A percentile compares a stretch with the other conserved stretches of the same genome.
Conservation (phyloP, 192 early-diverging fungal species). For the Diversispora eburnea region DNA sequence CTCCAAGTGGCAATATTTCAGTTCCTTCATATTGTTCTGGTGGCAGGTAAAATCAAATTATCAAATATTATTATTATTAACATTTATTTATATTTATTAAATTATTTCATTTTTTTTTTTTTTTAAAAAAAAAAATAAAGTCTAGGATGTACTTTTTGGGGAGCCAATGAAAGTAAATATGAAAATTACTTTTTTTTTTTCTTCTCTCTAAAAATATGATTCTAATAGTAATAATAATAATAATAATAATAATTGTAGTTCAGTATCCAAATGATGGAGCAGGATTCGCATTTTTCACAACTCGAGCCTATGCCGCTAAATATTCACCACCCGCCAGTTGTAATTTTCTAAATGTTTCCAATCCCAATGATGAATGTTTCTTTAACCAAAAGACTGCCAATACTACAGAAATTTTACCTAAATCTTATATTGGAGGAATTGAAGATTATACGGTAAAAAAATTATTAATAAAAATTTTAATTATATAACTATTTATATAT, state of each 20-base stretch:
- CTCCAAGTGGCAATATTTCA: not conserved
- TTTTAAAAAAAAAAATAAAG: not conserved
- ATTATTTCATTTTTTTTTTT: too few species aligned
- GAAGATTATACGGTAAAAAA: slow-evolving; percentile 34
- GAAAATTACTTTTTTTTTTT: not conserved
- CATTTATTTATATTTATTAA: too few species aligned
- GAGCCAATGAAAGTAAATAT: slow-evolving; percentile 25
- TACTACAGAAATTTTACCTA: slow-evolving; percentile 10
- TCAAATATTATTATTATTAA: too few species aligned
- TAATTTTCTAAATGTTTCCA: slow-evolving; percentile 26
- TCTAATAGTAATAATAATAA: not conserved
- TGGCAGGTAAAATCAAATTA: not conserved
- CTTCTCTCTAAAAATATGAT: not conserved
- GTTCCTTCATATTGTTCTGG: slow-evolving; percentile 9
- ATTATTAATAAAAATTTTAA: not conserved
- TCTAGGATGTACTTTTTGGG: slow-evolving; percentile 16
- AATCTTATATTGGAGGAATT: slow-evolving; percentile 39
- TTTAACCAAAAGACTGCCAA: slow-evolving; percentile 29
- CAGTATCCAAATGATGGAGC: slow-evolving; percentile 26
- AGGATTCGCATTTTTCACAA: slow-evolving; percentile 37
- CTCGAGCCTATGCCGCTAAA: slow-evolving; percentile 30
- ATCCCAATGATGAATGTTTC: slow-evolving; percentile 1
- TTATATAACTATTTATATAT: not conserved
- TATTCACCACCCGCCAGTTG: slow-evolving; percentile 31
- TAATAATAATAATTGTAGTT: not conserved